Evolutionary conservation across 805 yeast species (phyloP).

Genomic region (Zygoascus tannicola): DNA sequence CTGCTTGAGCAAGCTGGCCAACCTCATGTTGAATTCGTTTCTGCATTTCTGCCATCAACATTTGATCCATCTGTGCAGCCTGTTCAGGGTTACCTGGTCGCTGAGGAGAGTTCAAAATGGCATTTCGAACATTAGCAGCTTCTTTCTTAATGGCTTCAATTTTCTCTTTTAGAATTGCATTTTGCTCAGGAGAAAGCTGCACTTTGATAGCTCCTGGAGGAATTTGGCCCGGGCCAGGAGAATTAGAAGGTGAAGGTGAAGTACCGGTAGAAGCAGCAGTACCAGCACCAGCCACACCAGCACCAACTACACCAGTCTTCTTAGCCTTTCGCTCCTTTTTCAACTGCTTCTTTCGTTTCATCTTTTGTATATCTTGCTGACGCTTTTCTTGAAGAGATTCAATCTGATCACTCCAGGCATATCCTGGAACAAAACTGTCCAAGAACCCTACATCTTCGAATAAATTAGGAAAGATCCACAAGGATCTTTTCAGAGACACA

Average conservation of each 20-base stretch:
- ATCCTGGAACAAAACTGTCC: conserved; percentile 86
- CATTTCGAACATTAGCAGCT: not conserved
- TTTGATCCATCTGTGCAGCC: conserved; percentile 1
- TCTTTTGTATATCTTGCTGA: not conserved
- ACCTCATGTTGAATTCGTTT: conserved; percentile 1
- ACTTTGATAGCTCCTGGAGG: not conserved
- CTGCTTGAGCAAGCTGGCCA: conserved; percentile 1
- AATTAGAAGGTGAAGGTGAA: not conserved
- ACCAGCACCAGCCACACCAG: not conserved
- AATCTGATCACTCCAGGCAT: conserved; percentile 56
- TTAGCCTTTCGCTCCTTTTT: conserved; percentile 10
- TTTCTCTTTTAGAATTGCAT: conserved; percentile 4
- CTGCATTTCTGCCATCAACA: conserved; percentile 3
- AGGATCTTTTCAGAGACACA: conserved; percentile 55
- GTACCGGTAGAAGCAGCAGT: not conserved
- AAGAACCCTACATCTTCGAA: conserved; percentile 92
- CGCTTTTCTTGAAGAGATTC: conserved; percentile 6
- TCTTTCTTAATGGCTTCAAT: conserved; percentile 3
- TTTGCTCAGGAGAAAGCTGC: not conserved
- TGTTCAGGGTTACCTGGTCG: conserved; percentile 4
- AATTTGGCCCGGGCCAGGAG: not conserved
- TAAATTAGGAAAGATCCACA: conserved; percentile 94
- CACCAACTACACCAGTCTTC: not conserved
- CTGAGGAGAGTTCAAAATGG: conserved; percentile 5
- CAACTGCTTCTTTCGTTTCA: conserved; percentile 17